Conservation (phyloP, 306 rosid genomes). For the Fragaria iinumae region DNA sequence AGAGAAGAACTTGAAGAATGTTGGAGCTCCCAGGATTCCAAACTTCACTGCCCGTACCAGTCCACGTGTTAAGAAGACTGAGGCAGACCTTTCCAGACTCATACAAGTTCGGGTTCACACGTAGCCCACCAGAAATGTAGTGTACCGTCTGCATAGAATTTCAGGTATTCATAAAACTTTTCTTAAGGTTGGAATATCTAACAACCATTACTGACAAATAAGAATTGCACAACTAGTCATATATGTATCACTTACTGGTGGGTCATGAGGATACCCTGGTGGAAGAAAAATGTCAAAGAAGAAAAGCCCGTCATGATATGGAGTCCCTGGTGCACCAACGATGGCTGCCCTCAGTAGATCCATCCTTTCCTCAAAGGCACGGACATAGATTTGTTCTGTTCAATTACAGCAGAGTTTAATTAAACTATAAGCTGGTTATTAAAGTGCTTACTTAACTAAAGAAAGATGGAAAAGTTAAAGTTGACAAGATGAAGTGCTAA, state of each 20-base stretch:
- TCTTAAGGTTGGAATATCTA: conserved; percentile 20
- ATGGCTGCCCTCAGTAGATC: conserved; percentile 82
- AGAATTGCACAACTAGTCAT: conserved; percentile 15
- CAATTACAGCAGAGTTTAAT: conserved; percentile 12
- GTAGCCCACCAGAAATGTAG: conserved; percentile 83
- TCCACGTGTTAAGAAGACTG: conserved; percentile 89
- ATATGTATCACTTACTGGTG: conserved; percentile 70
- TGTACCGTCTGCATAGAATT: conserved; percentile 71
- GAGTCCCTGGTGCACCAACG: conserved; percentile 93
- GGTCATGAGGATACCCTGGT: conserved; percentile 73
- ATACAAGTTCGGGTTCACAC: conserved; percentile 83
- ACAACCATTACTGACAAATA: conserved; percentile 12
- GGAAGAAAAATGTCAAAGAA: conserved; percentile 87
- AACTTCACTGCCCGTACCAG: conserved; percentile 71
- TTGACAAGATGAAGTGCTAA: conserved; percentile 18
- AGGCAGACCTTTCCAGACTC: conserved; percentile 97
- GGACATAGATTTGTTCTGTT: conserved; percentile 82
- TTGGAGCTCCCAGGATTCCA: conserved; percentile 84
- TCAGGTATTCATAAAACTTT: conserved; percentile 7
- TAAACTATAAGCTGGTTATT: neutral
- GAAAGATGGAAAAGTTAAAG: conserved; percentile 5
- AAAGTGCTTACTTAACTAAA: neutral
- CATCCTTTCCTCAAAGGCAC: conserved; percentile 85
- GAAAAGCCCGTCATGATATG: conserved; percentile 89
- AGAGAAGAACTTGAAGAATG: conserved; percentile 91